Evolutionary conservation across 2,329 filamentous ascomycete species (phyloP), one percentile per base, ranked within the genome.

Genomic region (Coniella lustricola): DNA sequence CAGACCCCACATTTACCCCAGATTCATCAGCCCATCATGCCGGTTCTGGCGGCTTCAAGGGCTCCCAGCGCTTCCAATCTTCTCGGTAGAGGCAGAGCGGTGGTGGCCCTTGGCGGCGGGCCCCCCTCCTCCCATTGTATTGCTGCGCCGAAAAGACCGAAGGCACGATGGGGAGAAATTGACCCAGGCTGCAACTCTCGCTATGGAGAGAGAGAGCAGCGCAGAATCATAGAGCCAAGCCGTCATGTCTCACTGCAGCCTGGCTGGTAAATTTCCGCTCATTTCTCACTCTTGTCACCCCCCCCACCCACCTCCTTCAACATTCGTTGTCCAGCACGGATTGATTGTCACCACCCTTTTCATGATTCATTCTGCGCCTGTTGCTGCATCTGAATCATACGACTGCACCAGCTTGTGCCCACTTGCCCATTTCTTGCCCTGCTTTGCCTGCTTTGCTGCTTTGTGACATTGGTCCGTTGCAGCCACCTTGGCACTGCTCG

Each of bases 11-110:
- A 48, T 47, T 47, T 53, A 53, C 51, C 51, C 51, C 51, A 50
- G 51, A 53, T 53, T 53, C 25, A 50, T 53, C 48, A 50, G 50
- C 47, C 50, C 50, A 50, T 42, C n/a, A n/a, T n/a, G n/a, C n/a
- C n/a, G n/a, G n/a, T n/a, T n/a, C n/a, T n/a, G n/a, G n/a, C n/a
- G n/a, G n/a, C n/a, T n/a, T n/a, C n/a, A n/a, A n/a, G n/a, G n/a
- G n/a, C n/a, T n/a, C n/a, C n/a, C n/a, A n/a, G n/a, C n/a, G n/a
- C n/a, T n/a, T n/a, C n/a, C n/a, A n/a, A n/a, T n/a, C n/a, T n/a
- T n/a, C n/a, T n/a, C n/a, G n/a, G 29, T 21, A 29, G 13, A 3
- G 21, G 20, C 3, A 8, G 18, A 25, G 38, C 8, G 38, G 38
- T 21, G 29, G 14, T 41, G 22, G 38, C 38, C 45, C 38, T 46